These are phyloP conservation scores for Nakazawaea peltata DNA, from an alignment of 805 yeast species.

Conservation along the genomic window DNA sequence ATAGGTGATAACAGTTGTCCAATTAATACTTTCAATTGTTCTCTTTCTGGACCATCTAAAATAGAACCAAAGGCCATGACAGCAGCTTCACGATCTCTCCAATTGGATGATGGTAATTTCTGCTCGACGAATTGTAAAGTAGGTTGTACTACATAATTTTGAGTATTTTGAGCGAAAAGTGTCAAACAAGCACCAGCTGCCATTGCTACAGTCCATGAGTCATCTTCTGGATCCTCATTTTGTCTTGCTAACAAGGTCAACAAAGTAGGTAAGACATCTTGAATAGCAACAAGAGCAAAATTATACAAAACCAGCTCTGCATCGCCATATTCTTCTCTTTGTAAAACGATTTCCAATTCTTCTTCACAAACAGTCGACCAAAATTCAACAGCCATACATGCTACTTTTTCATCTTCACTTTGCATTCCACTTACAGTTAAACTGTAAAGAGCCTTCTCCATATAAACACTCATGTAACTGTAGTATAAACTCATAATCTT, in stretches of 20 bases:
- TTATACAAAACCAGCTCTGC: conserved; percentile 53
- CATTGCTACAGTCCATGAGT: conserved; percentile 97
- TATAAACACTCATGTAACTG: conserved; percentile 82
- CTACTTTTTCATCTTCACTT: conserved; percentile 71
- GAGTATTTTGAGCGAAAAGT: conserved; percentile 86
- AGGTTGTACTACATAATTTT: conserved; percentile 78
- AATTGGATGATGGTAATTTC: conserved; percentile 50
- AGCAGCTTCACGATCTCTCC: conserved; percentile 95
- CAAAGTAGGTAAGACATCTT: conserved; percentile 82
- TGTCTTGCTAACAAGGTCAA: conserved; percentile 75
- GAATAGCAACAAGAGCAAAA: conserved; percentile 79
- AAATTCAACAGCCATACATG: conserved; percentile 98
- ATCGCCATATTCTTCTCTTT: conserved; percentile 53
- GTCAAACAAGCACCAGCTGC: conserved; percentile 98
- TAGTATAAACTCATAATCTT: conserved; percentile 88
- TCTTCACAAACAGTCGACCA: conserved; percentile 99
- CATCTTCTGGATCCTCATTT: conserved; percentile 90
- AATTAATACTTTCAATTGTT: conserved; percentile 57
- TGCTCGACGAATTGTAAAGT: conserved; percentile 77
- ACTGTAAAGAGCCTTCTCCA: conserved; percentile 94
- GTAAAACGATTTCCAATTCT: conserved; percentile 74
- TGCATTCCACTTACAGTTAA: conserved; percentile 90
- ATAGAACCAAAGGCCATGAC: conserved; percentile 99
- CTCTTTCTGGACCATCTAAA: conserved; percentile 85
- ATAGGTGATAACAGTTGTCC: conserved; percentile 81